Evolutionary conservation across 1,284 basidiomycete genomes (phyloP), one percentile per base, ranked within the genome.

Genomic region (Laetiporus sulphureus): DNA sequence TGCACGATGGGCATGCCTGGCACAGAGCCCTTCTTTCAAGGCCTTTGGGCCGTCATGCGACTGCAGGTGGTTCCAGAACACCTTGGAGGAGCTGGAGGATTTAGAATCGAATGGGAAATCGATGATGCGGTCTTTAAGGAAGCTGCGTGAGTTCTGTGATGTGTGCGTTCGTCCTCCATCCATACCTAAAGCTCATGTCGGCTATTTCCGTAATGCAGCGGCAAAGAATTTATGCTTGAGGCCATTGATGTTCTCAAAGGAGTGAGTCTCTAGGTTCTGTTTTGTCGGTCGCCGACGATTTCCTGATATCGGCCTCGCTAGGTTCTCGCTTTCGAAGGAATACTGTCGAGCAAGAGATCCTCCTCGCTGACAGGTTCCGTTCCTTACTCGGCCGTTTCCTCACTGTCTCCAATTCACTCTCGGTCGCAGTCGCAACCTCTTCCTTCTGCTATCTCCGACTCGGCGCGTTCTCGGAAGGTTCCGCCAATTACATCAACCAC

Each of bases 91-190:
- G 82, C 84, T 38, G 85, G 83, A 33, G 60, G 61, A 36, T 68
- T 68, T 53, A 68, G 70, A 54, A 77, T 88, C 44, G 72, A 81
- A 58, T 89, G 85, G 85, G 81, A 86, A 63, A 69, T 89, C 29
- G 86, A 89, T 58, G 85, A 89, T 64, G 84, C 84, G 24, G 83
- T 89, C 22, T 84, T 88, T 64, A 84, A 85, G 57, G 85, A 89
- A 63, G 73, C 85, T 52, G 85, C 82, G 84, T 86, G 69, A 70
- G 84, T 75, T 42, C 32, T 44, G 46, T 21, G 37, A 40, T 36
- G 33, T 42, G 36, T 50, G 42, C 42, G 48, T 47, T 43, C 47
- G 40, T 36, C 49, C 42, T 42, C 44, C 29, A 34, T 41, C 44
- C 44, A 45, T 41, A 43, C 46, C 50, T 32, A 49, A 39, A 21